phyloP scores from a whole-genome alignment of 192 early-diverging fungal genomes.

The Coemansia aciculifera region DNA sequence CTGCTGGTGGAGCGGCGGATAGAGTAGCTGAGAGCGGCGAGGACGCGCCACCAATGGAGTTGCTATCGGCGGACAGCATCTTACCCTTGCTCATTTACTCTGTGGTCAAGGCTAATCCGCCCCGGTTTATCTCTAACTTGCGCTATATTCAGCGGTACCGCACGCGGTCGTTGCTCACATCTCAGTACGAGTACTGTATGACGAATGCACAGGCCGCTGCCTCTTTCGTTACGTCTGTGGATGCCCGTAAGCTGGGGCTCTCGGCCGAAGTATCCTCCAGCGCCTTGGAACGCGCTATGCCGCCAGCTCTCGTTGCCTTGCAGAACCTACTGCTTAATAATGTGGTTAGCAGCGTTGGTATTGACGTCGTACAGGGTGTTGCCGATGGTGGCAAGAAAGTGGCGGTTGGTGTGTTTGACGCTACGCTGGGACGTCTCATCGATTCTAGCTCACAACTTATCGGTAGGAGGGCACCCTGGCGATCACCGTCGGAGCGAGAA shows the following conservation, averaged over 20 bases:
- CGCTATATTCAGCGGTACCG: slow-evolving; percentile 57
- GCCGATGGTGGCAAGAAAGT: slow-evolving; percentile 54
- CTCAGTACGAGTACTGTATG: slow-evolving; percentile 55
- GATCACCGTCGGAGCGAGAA: slow-evolving; percentile 31
- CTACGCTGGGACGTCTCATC: slow-evolving; percentile 42
- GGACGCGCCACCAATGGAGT: background rate
- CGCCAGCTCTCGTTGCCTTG: slow-evolving; percentile 26
- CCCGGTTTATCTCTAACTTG: slow-evolving; percentile 68
- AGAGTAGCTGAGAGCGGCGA: background rate
- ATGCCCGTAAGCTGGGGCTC: slow-evolving; percentile 43
- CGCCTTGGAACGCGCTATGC: slow-evolving; percentile 23
- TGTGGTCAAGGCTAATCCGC: slow-evolving; percentile 67
- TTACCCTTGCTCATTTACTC: slow-evolving; percentile 70
- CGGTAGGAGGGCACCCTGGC: slow-evolving; percentile 20
- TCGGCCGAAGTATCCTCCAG: slow-evolving; percentile 31
- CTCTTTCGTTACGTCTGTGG: slow-evolving; percentile 44
- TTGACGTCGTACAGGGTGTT: slow-evolving; percentile 54
- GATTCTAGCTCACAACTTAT: slow-evolving; percentile 36
- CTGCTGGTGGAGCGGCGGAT: background rate
- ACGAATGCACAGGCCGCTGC: slow-evolving; percentile 47
- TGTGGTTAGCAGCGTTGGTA: slow-evolving; percentile 36
- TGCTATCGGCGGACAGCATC: slow-evolving; percentile 61
- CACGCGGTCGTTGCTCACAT: slow-evolving; percentile 33
- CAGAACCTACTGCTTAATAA: slow-evolving; percentile 41
- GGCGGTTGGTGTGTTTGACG: slow-evolving; percentile 51